Base-by-base conservation (phyloP, 441 rosid species). In the Cnidoscolus chayamansa region DNA sequence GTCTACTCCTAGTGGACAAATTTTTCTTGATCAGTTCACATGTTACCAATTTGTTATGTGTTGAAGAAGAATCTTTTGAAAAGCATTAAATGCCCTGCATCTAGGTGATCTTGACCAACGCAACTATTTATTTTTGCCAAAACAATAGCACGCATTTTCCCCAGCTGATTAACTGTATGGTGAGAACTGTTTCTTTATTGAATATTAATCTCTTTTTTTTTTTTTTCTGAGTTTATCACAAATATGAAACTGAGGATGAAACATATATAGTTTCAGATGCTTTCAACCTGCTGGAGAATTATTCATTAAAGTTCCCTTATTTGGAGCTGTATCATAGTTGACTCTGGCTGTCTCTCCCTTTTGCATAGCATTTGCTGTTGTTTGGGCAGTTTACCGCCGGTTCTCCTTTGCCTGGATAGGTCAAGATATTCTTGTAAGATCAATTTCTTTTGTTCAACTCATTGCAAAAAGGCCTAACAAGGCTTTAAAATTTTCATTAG, bases 351-450 rank as follows among this genome's bases (percentile, higher is more conserved):
- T 87, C 77, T 85, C 90, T 76, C 99, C 99, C 49, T 90, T 93
- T 86, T 96, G 99, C 89, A 77, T 92, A 78, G 81, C 93, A 71
- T 96, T 89, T 93, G 89, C 99, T 75, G 91, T 89, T 72, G 77
- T 88, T 65, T 96, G 99, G 99, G 98, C 94, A 48, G 82, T 87
- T 78, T 85, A 83, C 70, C 87, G 86, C 47, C 74, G 63, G 63
- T 70, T 61, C 71, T 84, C 92, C 70, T 88, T 83, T 59, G 99
- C 97, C 72, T 96, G 99, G 99, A 96, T 96, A 60, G 99, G 98
- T 75, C 99, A 96, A 90, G 97, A 96, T 80, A 87, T 96, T 77
- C 97, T 96, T 76, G 99, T 96, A 85, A 89, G 97, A 80, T 47
- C 57, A 49, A 48, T 31, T 37, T 1, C 35, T 53, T 62, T 73